Percentiles rank a stretch among this genome's conserved stretches.
phyloP scores from a whole-genome alignment of 208 protist genomes.

The Leishmania amazonensis region DNA sequence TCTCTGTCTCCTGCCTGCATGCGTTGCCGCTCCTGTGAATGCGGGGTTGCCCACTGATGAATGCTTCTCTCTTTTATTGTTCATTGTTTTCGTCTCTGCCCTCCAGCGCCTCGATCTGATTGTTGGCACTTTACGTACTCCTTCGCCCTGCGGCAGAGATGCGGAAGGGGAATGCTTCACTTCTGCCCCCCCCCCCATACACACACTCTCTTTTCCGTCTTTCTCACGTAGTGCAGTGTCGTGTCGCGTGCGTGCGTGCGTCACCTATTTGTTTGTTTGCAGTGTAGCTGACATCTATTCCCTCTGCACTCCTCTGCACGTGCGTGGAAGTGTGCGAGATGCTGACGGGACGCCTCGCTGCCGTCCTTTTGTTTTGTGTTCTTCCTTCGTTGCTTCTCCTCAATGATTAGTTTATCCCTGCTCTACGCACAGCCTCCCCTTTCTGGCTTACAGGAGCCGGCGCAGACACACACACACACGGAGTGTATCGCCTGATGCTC shows the following conservation, averaged over 20 bases:
- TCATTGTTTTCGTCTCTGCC: background rate
- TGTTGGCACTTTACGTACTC: no score
- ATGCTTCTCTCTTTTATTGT: background rate
- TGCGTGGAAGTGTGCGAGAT: background rate
- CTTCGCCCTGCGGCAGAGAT: background rate
- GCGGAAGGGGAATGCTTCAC: background rate
- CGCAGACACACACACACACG: background rate
- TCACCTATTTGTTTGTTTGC: background rate
- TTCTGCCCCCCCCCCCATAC: background rate
- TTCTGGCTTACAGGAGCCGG: background rate
- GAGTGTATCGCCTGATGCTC: background rate
- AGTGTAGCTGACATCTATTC: background rate
- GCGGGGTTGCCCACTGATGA: no score
- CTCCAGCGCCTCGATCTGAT: background rate
- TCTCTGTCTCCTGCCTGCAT: no score
- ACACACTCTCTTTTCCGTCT: background rate
- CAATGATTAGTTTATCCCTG: background rate
- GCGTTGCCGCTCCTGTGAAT: no score
- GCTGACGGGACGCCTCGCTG: background rate
- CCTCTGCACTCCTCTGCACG: background rate
- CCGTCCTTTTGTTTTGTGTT: background rate
- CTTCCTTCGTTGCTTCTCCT: background rate
- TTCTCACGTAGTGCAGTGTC: background rate
- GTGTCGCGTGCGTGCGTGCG: background rate
- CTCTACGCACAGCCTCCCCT: background rate